Conservation (phyloP, 192 early-diverging fungal species). For the Entrophospora sp. region DNA sequence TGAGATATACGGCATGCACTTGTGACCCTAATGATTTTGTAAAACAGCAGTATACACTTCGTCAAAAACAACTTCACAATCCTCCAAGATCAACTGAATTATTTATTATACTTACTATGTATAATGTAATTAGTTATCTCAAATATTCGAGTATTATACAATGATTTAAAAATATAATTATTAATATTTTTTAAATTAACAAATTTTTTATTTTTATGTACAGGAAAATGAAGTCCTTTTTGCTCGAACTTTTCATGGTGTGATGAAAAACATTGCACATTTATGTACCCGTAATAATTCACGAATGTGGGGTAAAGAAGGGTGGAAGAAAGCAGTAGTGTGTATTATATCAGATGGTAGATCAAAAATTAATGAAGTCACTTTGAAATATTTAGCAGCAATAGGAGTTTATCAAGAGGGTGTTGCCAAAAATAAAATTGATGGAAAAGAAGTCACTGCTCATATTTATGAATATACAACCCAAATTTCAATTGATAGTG, state of each 20-base stretch:
- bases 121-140: slow-evolving; percentile 42
- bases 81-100: slow-evolving; percentile 54
- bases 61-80: slow-evolving; percentile 44
- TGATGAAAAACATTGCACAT: slow-evolving; percentile 87
- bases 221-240: slow-evolving; percentile 82
- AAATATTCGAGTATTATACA: neutral
- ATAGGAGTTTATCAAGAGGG: slow-evolving; percentile 82
- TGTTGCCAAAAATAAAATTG: slow-evolving; percentile 56
- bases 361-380: slow-evolving; percentile 60
- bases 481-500: slow-evolving; percentile 63
- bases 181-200: too few species aligned
- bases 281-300: slow-evolving; percentile 70
- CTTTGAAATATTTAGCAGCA: slow-evolving; percentile 62
- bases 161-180: too few species aligned
- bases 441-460: slow-evolving; percentile 56
- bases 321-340: slow-evolving; percentile 78
- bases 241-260: slow-evolving; percentile 73
- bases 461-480: slow-evolving; percentile 71
- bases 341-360: slow-evolving; percentile 74
- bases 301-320: slow-evolving; percentile 61
- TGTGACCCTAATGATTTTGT: slow-evolving; percentile 80
- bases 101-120: slow-evolving; percentile 79
- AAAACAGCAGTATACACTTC: slow-evolving; percentile 63
- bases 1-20: slow-evolving; percentile 90
- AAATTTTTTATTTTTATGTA: neutral